Percentiles rank a stretch among this genome's conserved stretches.
Evolutionary conservation across 768 basidiomycete genomes (phyloP).

Genomic region (Stropharia rugosoannulata): DNA sequence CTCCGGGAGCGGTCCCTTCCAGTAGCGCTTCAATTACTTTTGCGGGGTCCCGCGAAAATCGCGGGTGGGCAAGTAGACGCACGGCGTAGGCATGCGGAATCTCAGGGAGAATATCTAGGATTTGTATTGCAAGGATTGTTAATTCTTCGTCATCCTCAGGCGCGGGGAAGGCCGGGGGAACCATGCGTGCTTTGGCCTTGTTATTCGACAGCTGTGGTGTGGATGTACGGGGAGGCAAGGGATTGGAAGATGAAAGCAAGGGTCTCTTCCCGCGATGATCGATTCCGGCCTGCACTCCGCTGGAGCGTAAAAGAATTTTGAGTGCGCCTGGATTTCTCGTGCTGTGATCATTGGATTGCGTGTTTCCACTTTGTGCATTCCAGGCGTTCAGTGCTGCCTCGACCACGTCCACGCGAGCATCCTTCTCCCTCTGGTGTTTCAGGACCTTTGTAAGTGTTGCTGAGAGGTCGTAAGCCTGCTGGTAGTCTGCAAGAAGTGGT

Average conservation of each 20-base stretch:
- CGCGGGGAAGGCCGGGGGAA: conserved; percentile 9
- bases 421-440: conserved; percentile 46
- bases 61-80: conserved; percentile 48
- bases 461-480: conserved; percentile 61
- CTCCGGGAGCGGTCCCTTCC: conserved; percentile 63
- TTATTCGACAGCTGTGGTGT: neutral
- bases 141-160: conserved; percentile 36
- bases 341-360: conserved; percentile 25
- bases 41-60: conserved; percentile 57
- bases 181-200: conserved; percentile 35
- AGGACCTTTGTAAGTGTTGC: conserved; percentile 27
- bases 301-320: conserved; percentile 62
- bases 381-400: conserved; percentile 45
- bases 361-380: no score
- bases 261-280: conserved; percentile 31
- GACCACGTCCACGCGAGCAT: conserved; percentile 56
- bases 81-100: conserved; percentile 55
- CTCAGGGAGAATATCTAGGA: conserved; percentile 77
- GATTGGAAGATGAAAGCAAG: conserved; percentile 5
- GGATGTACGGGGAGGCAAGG: neutral
- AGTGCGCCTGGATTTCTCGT: conserved; percentile 47
- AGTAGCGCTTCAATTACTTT: conserved; percentile 69
- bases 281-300: conserved; percentile 43
- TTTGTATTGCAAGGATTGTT: conserved; percentile 61
- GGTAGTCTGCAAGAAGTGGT: conserved; percentile 70